phyloP scores from a whole-genome alignment of 2,329 filamentous ascomycete genomes.

The Neonectria faginata region DNA sequence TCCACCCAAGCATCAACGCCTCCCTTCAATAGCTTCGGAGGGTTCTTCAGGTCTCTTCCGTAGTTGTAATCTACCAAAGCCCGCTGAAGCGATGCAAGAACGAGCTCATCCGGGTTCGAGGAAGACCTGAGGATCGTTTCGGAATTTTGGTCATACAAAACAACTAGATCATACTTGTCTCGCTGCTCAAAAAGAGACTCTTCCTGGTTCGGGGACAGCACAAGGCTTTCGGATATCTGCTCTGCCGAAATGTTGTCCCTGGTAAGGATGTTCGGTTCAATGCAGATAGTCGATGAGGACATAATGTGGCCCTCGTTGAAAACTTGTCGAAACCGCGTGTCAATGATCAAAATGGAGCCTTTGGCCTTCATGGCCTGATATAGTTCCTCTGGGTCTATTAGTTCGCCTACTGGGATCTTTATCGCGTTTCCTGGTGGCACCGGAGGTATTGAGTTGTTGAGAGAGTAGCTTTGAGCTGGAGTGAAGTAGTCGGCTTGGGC shows the following conservation, averaged over 20 bases:
- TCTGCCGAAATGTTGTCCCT: constrained; percentile 74
- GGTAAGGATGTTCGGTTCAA: constrained; percentile 82
- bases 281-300: constrained; percentile 84
- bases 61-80: constrained; percentile 88
- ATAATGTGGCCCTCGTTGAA: constrained; percentile 93
- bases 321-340: constrained; percentile 81
- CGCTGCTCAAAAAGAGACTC: constrained; percentile 77
- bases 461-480: constrained; percentile 44
- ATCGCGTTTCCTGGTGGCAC: constrained; percentile 55
- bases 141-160: constrained; percentile 87
- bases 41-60: constrained; percentile 76
- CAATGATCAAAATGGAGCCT: constrained; percentile 80
- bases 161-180: constrained; percentile 84
- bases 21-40: constrained; percentile 82
- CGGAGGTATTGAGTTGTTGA: constrained; percentile 44
- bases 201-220: constrained; percentile 80
- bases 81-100: constrained; percentile 79
- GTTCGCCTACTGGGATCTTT: constrained; percentile 65
- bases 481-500: constrained; percentile 50
- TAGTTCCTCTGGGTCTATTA: constrained; percentile 76
- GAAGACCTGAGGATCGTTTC: constrained; percentile 58
- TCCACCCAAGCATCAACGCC: constrained; percentile 90
- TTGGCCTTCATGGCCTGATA: constrained; percentile 73
- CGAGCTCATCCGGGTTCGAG: constrained; percentile 57
- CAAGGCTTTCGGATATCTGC: constrained; percentile 74